Conservation (phyloP, 2,329 filamentous ascomycete species). For the Coniochaeta sp. region DNA sequence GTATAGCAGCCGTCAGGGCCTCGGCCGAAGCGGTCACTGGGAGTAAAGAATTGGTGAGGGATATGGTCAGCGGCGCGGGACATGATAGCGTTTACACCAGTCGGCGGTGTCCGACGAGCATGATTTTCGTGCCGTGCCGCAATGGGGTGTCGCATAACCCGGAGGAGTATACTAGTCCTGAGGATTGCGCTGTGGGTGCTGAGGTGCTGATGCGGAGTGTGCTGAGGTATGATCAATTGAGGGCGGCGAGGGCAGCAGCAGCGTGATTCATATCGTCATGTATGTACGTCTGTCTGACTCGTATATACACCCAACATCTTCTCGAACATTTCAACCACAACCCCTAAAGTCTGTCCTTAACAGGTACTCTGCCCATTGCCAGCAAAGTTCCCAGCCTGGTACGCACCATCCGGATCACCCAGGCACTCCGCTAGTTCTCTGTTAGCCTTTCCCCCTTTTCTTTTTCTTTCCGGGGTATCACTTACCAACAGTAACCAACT, state of each 20-base stretch:
- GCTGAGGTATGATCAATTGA: background rate
- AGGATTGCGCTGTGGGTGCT: constrained; percentile 37
- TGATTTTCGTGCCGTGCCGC: constrained; percentile 61
- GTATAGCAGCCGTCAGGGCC: constrained; percentile 56
- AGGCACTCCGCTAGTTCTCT: constrained; percentile 30
- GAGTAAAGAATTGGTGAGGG: constrained; percentile 34
- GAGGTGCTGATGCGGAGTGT: constrained; percentile 2
- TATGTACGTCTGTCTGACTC: background rate
- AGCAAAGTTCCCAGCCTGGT: constrained; percentile 31
- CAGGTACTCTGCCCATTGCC: constrained; percentile 5
- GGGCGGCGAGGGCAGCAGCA: background rate
- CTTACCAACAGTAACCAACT: constrained; percentile 44
- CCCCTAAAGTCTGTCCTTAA: background rate
- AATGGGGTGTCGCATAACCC: constrained; percentile 59
- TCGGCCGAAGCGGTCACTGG: constrained; percentile 35
- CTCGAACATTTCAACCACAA: background rate
- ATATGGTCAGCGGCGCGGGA: constrained; percentile 32
- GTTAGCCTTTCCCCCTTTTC: too few relatives aligned
- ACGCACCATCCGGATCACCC: constrained; percentile 30
- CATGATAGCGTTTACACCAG: constrained; percentile 52
- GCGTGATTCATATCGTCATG: background rate
- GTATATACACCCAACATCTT: background rate
- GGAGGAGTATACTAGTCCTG: constrained; percentile 51
- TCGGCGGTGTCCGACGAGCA: constrained; percentile 53
- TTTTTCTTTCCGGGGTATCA: too few relatives aligned